Percentiles rank a stretch among this genome's conserved stretches.
phyloP scores from a whole-genome alignment of 257 asterid genomes.

The Capsicum rhomboideum region DNA sequence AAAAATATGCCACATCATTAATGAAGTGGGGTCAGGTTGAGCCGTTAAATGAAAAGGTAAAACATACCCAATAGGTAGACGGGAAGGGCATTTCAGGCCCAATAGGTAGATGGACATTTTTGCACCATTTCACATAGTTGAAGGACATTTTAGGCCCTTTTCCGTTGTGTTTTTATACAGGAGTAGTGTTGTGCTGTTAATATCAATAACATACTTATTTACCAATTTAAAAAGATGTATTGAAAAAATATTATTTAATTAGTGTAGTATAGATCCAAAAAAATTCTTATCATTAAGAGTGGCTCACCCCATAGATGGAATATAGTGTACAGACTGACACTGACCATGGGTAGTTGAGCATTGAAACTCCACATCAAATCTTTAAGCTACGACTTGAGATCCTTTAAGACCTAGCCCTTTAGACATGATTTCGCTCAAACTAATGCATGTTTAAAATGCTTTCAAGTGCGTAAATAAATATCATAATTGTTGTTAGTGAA shows the following conservation, averaged over 20 bases:
- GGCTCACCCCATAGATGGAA: not conserved
- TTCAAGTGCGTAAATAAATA: not conserved
- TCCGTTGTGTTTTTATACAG: no score
- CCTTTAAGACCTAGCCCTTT: not conserved
- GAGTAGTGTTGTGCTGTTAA: not conserved
- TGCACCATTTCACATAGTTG: no score
- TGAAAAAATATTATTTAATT: not conserved
- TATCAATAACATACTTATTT: not conserved
- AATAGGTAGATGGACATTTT: no score
- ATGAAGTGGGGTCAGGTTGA: no score
- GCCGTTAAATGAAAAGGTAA: no score
- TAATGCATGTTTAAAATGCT: not conserved
- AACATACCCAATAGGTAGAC: no score
- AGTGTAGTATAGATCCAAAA: not conserved
- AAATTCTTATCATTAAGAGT: not conserved
- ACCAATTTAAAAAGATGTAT: not conserved
- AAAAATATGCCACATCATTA: no score
- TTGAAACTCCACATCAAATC: not conserved
- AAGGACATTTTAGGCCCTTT: no score
- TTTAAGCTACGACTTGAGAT: not conserved
- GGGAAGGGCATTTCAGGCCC: no score
- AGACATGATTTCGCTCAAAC: not conserved
- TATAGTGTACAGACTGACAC: not conserved
- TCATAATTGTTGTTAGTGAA: not conserved
- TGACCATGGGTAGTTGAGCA: not conserved